A percentile compares a stretch with the other conserved stretches of the same genome.
Conservation (phyloP, 768 basidiomycete species). For the Myochromella boudieri region DNA sequence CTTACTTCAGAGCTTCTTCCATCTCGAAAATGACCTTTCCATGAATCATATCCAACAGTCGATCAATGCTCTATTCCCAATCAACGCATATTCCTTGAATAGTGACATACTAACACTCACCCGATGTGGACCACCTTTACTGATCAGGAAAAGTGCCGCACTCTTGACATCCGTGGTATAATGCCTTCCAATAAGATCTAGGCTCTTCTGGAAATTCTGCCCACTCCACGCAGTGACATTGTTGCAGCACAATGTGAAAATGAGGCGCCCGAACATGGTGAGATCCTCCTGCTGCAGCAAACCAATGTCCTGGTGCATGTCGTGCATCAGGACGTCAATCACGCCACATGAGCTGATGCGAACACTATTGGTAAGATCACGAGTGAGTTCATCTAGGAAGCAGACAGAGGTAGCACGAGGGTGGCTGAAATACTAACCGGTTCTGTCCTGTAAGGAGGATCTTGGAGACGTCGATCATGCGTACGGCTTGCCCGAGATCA, state of each 20-base stretch:
- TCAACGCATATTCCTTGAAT: neutral
- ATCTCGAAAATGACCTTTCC: slow-evolving; percentile 74
- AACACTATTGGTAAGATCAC: slow-evolving; percentile 43
- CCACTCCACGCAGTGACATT: slow-evolving; percentile 58
- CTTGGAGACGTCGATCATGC: slow-evolving; percentile 85
- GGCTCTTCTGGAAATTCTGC: slow-evolving; percentile 65
- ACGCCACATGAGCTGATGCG: slow-evolving; percentile 88
- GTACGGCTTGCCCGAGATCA: slow-evolving; percentile 73
- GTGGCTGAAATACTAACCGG: slow-evolving; percentile 43
- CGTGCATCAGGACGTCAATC: slow-evolving; percentile 81
- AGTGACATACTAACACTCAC: no score
- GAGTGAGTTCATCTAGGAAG: neutral
- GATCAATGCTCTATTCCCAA: slow-evolving; percentile 63
- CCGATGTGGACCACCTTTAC: slow-evolving; percentile 69
- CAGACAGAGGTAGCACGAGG: neutral
- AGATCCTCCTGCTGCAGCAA: slow-evolving; percentile 87
- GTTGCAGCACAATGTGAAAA: slow-evolving; percentile 77
- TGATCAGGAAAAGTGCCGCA: slow-evolving; percentile 72
- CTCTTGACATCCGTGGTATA: slow-evolving; percentile 87
- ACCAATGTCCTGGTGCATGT: slow-evolving; percentile 58
- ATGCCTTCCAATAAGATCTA: slow-evolving; percentile 69
- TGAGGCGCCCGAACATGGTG: slow-evolving; percentile 78
- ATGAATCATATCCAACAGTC: slow-evolving; percentile 79
- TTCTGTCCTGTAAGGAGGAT: slow-evolving; percentile 89
- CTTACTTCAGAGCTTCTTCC: slow-evolving; percentile 79